Evolutionary conservation across 768 basidiomycete genomes (phyloP).

Genomic region (Lentinula sp.): DNA sequence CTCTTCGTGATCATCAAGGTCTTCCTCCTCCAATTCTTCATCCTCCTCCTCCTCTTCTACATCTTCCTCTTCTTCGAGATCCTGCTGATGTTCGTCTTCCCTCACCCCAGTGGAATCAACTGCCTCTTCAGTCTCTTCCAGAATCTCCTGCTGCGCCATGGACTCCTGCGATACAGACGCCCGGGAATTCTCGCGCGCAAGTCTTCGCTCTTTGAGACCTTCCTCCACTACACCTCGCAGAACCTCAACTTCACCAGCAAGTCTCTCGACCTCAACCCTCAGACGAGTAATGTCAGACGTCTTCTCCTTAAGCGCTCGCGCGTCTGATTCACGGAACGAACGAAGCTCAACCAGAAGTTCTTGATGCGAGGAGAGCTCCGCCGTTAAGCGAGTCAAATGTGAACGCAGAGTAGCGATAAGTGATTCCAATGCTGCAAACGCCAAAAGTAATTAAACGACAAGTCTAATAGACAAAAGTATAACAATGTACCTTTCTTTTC

Average conservation of each 20-base stretch:
- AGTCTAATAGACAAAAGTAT: not conserved
- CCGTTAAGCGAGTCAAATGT: conserved; percentile 73
- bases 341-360: conserved; percentile 63
- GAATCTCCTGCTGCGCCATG: conserved; percentile 27
- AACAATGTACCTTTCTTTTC: conserved; percentile 79
- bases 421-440: conserved; percentile 65
- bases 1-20: conserved; percentile 16
- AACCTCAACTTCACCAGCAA: conserved; percentile 82
- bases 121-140: conserved; percentile 8
- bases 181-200: conserved; percentile 37
- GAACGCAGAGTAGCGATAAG: conserved; percentile 67
- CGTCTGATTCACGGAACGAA: conserved; percentile 48
- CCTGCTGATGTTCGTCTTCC: not conserved
- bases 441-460: too few relatives aligned
- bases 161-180: conserved; percentile 13
- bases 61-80: conserved; percentile 13
- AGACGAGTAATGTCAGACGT: conserved; percentile 62
- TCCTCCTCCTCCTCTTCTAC: conserved; percentile 12
- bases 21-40: conserved; percentile 20
- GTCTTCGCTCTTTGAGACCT: conserved; percentile 69
- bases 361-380: conserved; percentile 75
- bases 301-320: conserved; percentile 41
- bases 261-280: conserved; percentile 69
- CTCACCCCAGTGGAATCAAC: not conserved
- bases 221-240: conserved; percentile 85